These are phyloP conservation scores for Ophiostoma ulmi DNA, from an alignment of 2,329 filamentous ascomycete species.

Conservation along the genomic window DNA sequence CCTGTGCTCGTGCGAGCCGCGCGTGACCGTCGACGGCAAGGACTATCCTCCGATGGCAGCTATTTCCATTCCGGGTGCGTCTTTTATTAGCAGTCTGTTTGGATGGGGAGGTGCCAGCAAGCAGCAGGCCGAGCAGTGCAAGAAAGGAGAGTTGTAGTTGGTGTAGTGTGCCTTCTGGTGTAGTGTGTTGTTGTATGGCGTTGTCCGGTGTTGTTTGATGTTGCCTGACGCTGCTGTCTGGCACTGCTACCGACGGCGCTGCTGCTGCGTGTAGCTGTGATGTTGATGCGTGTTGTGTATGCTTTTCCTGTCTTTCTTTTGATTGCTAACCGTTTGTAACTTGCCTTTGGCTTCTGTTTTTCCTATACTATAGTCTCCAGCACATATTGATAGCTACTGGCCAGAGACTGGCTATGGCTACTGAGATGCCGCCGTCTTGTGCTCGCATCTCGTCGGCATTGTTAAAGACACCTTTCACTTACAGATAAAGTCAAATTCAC, in stretches of 20 bases:
- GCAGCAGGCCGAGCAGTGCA: not conserved
- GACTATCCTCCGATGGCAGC: slow-evolving; percentile 44
- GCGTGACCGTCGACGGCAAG: slow-evolving; percentile 41
- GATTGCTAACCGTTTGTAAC: not conserved
- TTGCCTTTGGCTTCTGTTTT: not conserved
- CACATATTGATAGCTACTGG: not conserved
- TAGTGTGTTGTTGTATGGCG: not conserved
- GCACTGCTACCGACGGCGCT: not conserved
- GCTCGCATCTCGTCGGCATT: not conserved
- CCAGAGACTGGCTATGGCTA: not conserved
- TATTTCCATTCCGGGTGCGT: slow-evolving; percentile 38
- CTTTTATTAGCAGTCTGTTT: slow-evolving; percentile 36
- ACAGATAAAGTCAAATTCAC: not conserved
- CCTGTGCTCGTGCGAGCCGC: slow-evolving; percentile 47
- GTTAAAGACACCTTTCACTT: not conserved
- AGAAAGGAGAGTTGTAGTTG: slow-evolving; percentile 22
- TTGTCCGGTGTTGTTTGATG: not conserved
- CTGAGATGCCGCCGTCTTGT: not conserved
- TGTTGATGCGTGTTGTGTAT: not conserved
- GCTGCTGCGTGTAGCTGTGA: not conserved
- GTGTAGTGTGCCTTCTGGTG: not conserved
- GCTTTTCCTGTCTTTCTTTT: not conserved
- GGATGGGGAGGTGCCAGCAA: slow-evolving; percentile 26
- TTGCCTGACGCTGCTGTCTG: not conserved
- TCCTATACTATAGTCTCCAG: not conserved